Base-by-base conservation (phyloP, 345 rosid genomes). In the Boechera divaricarpa region DNA sequence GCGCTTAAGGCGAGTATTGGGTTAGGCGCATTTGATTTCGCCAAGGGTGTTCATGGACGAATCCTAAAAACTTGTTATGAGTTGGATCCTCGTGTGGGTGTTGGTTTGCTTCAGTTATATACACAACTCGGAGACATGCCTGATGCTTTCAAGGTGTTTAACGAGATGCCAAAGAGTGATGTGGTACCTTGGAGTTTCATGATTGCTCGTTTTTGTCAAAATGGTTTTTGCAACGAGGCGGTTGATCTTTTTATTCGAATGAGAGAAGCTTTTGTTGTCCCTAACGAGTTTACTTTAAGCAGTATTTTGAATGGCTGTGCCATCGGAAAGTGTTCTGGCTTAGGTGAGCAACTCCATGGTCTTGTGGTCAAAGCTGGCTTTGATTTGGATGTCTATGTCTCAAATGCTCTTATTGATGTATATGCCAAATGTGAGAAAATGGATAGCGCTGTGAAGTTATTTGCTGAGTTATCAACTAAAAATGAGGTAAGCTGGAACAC, bases 121-220 rank as follows among this genome's bases (percentile, higher is more conserved):
- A 72, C 83, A 10, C 80, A 81, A 13, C 80, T 73, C 21, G 87
- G 86, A 35, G 76, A 86, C 57, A 69, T 83, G 79, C 63, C 69
- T 57, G 72, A 77, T 83, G 92, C 87, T 69, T 68, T 76, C 11
- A 75, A 21, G 67, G 83, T 89, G 32, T 95, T 95, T 71, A 89
- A 86, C 56, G 91, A 87, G 84, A 82, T 95, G 74, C 94, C 94
- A 21, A 88, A 86, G 68, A 77, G 71, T 49, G 86, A 95, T 81
- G 96, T 91, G 54, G 74, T 91, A 69, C 86, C 88, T 49, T 95
- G 99, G 97, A 95, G 98, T 79, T 91, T 90, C 78, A 88, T 95
- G 98, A 90, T 92, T 77, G 82, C 92, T 16, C 79, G 96, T 33
- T 82, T 85, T 81, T 86, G 97, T 61, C 96, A 89, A 79, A 86